phyloP scores from a whole-genome alignment of 1,139 yeast species.

The Taphrina betulina region DNA sequence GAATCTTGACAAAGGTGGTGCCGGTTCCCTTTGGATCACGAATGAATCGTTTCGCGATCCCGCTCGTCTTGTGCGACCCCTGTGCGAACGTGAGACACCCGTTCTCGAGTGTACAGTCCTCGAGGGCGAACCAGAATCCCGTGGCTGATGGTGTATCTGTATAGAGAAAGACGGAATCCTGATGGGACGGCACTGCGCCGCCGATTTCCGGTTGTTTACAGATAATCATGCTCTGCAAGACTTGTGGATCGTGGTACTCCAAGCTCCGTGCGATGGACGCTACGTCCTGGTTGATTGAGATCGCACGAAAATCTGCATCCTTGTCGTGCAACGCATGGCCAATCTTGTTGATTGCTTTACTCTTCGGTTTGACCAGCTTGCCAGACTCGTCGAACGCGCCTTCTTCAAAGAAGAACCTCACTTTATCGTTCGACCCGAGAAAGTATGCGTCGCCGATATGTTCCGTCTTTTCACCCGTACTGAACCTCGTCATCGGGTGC shows the following conservation, averaged over 20 bases:
- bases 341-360: conserved; percentile 66
- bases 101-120: conserved; percentile 65
- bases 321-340: conserved; percentile 74
- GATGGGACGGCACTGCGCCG: conserved; percentile 75
- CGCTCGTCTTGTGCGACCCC: conserved; percentile 63
- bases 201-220: conserved; percentile 76
- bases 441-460: conserved; percentile 77
- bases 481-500: conserved; percentile 74
- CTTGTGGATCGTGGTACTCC: conserved; percentile 62
- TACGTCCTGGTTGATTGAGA: conserved; percentile 57
- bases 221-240: conserved; percentile 75
- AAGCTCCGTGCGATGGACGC: conserved; percentile 55
- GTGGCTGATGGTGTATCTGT: conserved; percentile 71
- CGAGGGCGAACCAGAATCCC: conserved; percentile 82
- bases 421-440: conserved; percentile 65
- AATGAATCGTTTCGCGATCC: conserved; percentile 66
- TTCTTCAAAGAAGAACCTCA: conserved; percentile 68
- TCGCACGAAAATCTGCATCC: conserved; percentile 51
- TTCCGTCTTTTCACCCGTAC: conserved; percentile 51
- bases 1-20: conserved; percentile 47
- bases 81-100: conserved; percentile 76
- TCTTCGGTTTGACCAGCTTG: conserved; percentile 54
- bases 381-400: conserved; percentile 64
- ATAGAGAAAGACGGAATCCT: conserved; percentile 70
- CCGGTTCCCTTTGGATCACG: conserved; percentile 52